phyloP scores from a whole-genome alignment of 441 rosid genomes.

The Bruguiera hainesii region DNA sequence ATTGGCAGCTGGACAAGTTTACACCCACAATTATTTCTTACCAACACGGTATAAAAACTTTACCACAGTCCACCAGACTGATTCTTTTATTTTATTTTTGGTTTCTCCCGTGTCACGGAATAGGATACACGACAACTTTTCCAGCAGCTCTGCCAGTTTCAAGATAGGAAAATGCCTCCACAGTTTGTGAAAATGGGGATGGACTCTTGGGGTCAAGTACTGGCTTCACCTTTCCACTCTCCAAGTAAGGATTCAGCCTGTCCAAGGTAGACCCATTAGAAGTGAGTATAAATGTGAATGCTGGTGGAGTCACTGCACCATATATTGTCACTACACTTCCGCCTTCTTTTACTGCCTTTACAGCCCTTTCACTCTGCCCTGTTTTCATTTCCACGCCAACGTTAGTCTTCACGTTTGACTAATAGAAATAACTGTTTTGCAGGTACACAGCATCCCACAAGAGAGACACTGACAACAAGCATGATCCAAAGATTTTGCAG shows the following conservation, averaged over 20 bases:
- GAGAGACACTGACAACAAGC: constrained; percentile 2
- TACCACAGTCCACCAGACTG: background rate
- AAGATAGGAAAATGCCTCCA: constrained; percentile 57
- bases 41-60: background rate
- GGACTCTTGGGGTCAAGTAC: constrained; percentile 67
- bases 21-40: background rate
- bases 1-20: too few species aligned
- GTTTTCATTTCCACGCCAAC: constrained; percentile 7
- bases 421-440: background rate
- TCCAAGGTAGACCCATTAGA: constrained; percentile 59
- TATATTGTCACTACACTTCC: constrained; percentile 70
- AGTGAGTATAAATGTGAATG: constrained; percentile 59
- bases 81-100: too few species aligned
- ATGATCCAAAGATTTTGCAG: background rate
- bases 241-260: constrained; percentile 60
- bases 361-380: constrained; percentile 73
- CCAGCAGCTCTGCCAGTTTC: constrained; percentile 68
- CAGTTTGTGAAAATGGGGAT: constrained; percentile 47
- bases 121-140: constrained; percentile 61
- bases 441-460: background rate
- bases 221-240: constrained; percentile 73
- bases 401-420: background rate
- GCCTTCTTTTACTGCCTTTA: constrained; percentile 65
- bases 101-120: constrained; percentile 35
- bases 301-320: constrained; percentile 65